Percentiles rank a stretch among this genome's conserved stretches.
Conservation (phyloP, 768 basidiomycete genomes). For the Phaffia tasmanica region DNA sequence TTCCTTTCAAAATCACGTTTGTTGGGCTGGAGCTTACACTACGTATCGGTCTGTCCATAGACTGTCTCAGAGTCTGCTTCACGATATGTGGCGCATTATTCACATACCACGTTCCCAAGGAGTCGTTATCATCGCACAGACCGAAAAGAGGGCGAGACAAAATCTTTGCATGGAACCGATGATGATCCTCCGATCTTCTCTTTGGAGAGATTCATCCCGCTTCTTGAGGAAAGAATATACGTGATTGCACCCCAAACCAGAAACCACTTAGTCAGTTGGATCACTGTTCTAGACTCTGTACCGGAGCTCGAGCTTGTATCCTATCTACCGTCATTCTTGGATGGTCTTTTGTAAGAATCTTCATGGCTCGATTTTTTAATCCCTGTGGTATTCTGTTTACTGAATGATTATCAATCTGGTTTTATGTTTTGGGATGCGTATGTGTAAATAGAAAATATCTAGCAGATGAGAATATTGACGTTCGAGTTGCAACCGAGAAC, state of each 20-base stretch:
- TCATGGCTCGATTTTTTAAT: conserved; percentile 10
- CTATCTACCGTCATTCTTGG: conserved; percentile 87
- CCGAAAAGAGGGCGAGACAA: background rate
- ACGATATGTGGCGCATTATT: background rate
- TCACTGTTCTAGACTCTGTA: conserved; percentile 85
- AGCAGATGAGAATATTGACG: conserved; percentile 87
- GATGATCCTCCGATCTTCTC: conserved; percentile 51
- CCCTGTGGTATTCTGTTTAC: background rate
- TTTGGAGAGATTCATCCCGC: conserved; percentile 82
- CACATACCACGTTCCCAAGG: too few relatives aligned
- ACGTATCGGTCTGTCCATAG: background rate
- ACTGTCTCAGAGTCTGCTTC: conserved; percentile 95
- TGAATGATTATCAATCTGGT: background rate
- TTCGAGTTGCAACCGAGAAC: conserved; percentile 79
- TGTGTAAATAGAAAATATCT: conserved; percentile 64
- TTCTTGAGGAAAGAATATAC: conserved; percentile 83
- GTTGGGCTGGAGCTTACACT: too few relatives aligned
- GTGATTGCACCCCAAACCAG: conserved; percentile 92
- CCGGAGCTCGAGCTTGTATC: conserved; percentile 92
- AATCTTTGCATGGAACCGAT: conserved; percentile 38
- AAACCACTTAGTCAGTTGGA: conserved; percentile 95
- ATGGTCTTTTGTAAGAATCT: conserved; percentile 63
- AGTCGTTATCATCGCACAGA: too few relatives aligned
- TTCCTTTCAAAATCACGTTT: background rate
- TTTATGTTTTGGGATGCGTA: conserved; percentile 25